phyloP scores from a whole-genome alignment of 2,329 filamentous ascomycete species.

The Raffaelea arxii region DNA sequence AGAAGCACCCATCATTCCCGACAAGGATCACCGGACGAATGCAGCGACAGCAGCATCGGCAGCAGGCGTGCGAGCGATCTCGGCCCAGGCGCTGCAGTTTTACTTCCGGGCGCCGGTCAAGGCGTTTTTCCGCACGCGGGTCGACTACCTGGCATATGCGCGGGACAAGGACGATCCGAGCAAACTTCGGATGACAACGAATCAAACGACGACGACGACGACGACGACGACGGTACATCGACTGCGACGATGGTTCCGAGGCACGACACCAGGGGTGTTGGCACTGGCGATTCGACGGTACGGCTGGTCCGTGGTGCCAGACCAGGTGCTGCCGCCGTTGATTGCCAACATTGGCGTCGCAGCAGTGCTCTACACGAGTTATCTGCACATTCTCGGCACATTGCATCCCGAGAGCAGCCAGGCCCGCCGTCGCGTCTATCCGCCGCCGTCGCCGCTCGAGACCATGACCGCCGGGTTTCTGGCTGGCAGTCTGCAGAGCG shows the following conservation, averaged over 20 bases:
- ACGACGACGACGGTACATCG: slow-evolving; percentile 21
- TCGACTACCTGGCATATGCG: slow-evolving; percentile 66
- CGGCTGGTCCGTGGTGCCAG: slow-evolving; percentile 64
- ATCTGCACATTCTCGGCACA: slow-evolving; percentile 57
- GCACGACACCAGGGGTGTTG: slow-evolving; percentile 61
- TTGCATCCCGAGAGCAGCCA: slow-evolving; percentile 55
- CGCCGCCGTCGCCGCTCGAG: slow-evolving; percentile 51
- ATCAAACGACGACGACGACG: slow-evolving; percentile 9
- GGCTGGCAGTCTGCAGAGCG: slow-evolving; percentile 59
- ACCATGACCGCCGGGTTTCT: slow-evolving; percentile 63
- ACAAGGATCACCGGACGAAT: slow-evolving; percentile 40
- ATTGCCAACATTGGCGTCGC: slow-evolving; percentile 66
- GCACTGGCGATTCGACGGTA: slow-evolving; percentile 57
- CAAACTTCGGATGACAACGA: slow-evolving; percentile 20
- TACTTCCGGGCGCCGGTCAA: slow-evolving; percentile 89
- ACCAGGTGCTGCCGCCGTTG: slow-evolving; percentile 67
- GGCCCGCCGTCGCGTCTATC: slow-evolving; percentile 54
- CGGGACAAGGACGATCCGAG: too few species aligned
- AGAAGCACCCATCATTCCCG: slow-evolving; percentile 21
- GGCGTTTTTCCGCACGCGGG: slow-evolving; percentile 81
- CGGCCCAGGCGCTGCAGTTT: slow-evolving; percentile 75
- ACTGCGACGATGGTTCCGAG: slow-evolving; percentile 41
- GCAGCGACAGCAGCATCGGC: slow-evolving; percentile 68
- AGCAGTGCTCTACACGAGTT: slow-evolving; percentile 65
- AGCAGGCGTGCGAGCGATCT: slow-evolving; percentile 73